phyloP scores from a whole-genome alignment of 2,329 filamentous ascomycete genomes.

The Trichoderma arundinaceum region DNA sequence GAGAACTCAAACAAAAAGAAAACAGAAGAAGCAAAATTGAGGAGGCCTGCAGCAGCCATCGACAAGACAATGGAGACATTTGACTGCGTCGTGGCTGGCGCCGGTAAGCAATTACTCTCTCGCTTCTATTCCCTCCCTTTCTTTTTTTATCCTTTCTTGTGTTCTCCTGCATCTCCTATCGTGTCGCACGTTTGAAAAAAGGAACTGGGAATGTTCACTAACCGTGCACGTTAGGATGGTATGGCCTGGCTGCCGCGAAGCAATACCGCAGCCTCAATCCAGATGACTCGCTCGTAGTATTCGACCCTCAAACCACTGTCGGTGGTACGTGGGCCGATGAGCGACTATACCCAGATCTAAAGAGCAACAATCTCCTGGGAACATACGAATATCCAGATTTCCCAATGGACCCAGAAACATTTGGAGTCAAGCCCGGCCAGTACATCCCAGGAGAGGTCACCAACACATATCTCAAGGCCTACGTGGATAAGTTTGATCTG shows the following conservation, averaged over 20 bases:
- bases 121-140: background rate
- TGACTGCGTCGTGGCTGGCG: slow-evolving; percentile 57
- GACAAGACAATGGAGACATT: slow-evolving; percentile 48
- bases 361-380: slow-evolving; percentile 75
- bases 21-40: background rate
- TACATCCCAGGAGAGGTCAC: slow-evolving; percentile 56
- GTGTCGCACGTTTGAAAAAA: background rate
- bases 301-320: slow-evolving; percentile 62
- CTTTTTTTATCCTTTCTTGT: background rate
- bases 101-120: slow-evolving; percentile 51
- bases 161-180: background rate
- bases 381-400: slow-evolving; percentile 77
- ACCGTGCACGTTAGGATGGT: slow-evolving; percentile 40
- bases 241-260: slow-evolving; percentile 66
- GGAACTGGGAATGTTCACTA: background rate
- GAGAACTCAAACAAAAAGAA: slow-evolving; percentile 13
- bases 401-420: slow-evolving; percentile 65
- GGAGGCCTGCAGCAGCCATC: slow-evolving; percentile 5
- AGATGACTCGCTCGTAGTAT: slow-evolving; percentile 58
- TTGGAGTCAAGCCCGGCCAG: slow-evolving; percentile 52
- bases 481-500: slow-evolving; percentile 52
- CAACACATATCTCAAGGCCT: slow-evolving; percentile 55
- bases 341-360: slow-evolving; percentile 71
- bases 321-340: slow-evolving; percentile 75
- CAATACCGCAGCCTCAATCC: slow-evolving; percentile 66